Evolutionary conservation across 169 alveolate genomes (phyloP).

Genomic region (Neospora caninum): DNA sequence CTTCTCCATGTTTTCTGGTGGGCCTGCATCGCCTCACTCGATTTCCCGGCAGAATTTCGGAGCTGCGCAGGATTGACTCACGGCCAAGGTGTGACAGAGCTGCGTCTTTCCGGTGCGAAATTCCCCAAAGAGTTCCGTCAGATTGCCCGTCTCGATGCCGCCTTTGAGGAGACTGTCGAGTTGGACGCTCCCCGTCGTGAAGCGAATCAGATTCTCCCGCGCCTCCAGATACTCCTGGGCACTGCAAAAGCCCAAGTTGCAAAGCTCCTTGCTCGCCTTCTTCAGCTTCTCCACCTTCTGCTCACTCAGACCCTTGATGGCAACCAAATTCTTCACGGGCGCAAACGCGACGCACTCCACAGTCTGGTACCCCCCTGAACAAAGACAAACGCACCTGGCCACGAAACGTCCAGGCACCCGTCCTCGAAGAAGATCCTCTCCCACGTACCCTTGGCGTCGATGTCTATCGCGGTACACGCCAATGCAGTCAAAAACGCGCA

Average conservation of each 20-base stretch:
- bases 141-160: constrained; percentile 96
- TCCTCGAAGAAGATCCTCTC: too few species aligned
- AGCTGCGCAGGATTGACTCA: constrained; percentile 13
- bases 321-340: constrained; percentile 55
- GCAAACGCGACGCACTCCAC: constrained; percentile 72
- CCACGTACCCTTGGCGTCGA: too few species aligned
- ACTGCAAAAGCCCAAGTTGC: constrained; percentile 64
- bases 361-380: constrained; percentile 69
- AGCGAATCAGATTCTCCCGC: constrained; percentile 89
- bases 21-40: too few species aligned
- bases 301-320: constrained; percentile 96
- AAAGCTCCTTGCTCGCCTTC: constrained; percentile 89
- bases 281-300: constrained; percentile 95
- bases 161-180: constrained; percentile 96
- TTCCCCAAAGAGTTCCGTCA: constrained; percentile 99
- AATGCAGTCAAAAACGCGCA: too few species aligned
- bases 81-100: constrained; percentile 95
- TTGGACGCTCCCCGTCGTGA: constrained; percentile 95
- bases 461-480: too few species aligned
- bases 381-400: too few species aligned
- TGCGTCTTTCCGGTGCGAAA: constrained; percentile 98
- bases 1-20: too few species aligned
- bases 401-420: too few species aligned
- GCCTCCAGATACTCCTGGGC: constrained; percentile 68
- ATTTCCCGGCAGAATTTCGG: too few species aligned